A percentile compares a stretch with the other conserved stretches of the same genome.
Evolutionary conservation across 805 yeast species (phyloP).

Genomic region (Candida suzukii): DNA sequence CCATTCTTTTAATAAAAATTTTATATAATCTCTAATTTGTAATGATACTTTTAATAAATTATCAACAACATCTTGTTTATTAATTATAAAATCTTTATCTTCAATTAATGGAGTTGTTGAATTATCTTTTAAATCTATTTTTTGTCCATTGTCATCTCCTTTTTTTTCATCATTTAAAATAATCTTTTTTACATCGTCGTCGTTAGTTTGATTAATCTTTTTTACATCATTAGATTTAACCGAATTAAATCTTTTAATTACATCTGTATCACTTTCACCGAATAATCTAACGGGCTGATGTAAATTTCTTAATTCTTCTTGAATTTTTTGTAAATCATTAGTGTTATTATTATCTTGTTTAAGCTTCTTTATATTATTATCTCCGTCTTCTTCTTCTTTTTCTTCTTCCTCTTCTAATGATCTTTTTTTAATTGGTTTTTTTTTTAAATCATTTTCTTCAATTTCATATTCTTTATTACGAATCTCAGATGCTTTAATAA

Average conservation of each 20-base stretch:
- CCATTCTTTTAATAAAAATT: slow-evolving; percentile 34
- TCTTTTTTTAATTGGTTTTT: not conserved
- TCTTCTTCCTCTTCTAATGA: slow-evolving; percentile 1
- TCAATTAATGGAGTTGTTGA: no score
- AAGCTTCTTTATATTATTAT: not conserved
- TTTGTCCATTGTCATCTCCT: not conserved
- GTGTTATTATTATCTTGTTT: not conserved
- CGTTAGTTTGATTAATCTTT: slow-evolving; percentile 26
- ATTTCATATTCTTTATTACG: slow-evolving; percentile 5
- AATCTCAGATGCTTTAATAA: slow-evolving; percentile 7
- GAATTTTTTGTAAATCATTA: slow-evolving; percentile 2
- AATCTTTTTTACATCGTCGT: slow-evolving; percentile 22
- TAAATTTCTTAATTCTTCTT: slow-evolving; percentile 6
- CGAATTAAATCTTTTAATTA: slow-evolving; percentile 10
- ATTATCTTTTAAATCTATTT: not conserved
- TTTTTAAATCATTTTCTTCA: slow-evolving; percentile 1
- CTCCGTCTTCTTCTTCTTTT: not conserved
- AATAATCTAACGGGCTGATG: slow-evolving; percentile 10
- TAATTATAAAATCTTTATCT: slow-evolving; percentile 6
- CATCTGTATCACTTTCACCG: slow-evolving; percentile 13
- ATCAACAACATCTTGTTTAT: slow-evolving; percentile 27
- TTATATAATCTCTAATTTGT: slow-evolving; percentile 43
- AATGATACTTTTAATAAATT: slow-evolving; percentile 24
- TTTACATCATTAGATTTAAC: slow-evolving; percentile 4
- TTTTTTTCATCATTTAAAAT: not conserved